Conservation (phyloP, 2,329 filamentous ascomycete species). For the Lecanoromycetidae sp. region DNA sequence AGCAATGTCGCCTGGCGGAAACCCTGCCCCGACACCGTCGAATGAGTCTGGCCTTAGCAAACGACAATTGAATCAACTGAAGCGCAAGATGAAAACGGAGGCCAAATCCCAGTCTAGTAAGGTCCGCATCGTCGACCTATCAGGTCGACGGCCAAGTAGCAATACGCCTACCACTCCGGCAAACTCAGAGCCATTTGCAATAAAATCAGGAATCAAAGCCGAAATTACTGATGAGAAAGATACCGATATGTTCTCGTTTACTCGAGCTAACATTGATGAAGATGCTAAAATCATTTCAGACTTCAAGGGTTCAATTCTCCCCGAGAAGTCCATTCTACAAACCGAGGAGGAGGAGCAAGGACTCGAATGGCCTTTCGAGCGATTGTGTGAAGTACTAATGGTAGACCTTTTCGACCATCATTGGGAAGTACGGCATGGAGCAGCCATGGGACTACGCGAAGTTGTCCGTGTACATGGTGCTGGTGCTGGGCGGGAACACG, state of each 20-base stretch:
- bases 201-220: slow-evolving; percentile 49
- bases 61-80: slow-evolving; percentile 84
- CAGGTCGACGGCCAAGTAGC: slow-evolving; percentile 51
- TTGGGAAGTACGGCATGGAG: slow-evolving; percentile 94
- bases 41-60: slow-evolving; percentile 73
- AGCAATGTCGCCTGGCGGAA: slow-evolving; percentile 37
- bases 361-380: slow-evolving; percentile 84
- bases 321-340: slow-evolving; percentile 78
- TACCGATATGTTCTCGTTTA: slow-evolving; percentile 81
- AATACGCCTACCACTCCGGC: slow-evolving; percentile 45
- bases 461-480: slow-evolving; percentile 81
- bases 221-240: slow-evolving; percentile 50
- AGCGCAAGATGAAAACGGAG: slow-evolving; percentile 83
- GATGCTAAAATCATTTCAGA: slow-evolving; percentile 87
- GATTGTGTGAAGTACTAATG: slow-evolving; percentile 85
- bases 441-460: slow-evolving; percentile 87
- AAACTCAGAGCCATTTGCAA: slow-evolving; percentile 40
- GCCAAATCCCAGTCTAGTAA: slow-evolving; percentile 53
- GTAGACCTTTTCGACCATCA: slow-evolving; percentile 84
- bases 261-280: slow-evolving; percentile 70
- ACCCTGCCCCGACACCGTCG: slow-evolving; percentile 32
- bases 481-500: slow-evolving; percentile 67
- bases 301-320: slow-evolving; percentile 72
- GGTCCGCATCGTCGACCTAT: slow-evolving; percentile 77
- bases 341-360: slow-evolving; percentile 65